Evolutionary conservation across 495 filamentous ascomycete species (phyloP), one percentile per base, ranked within the genome.

Genomic region (Aspergillus leporis): DNA sequence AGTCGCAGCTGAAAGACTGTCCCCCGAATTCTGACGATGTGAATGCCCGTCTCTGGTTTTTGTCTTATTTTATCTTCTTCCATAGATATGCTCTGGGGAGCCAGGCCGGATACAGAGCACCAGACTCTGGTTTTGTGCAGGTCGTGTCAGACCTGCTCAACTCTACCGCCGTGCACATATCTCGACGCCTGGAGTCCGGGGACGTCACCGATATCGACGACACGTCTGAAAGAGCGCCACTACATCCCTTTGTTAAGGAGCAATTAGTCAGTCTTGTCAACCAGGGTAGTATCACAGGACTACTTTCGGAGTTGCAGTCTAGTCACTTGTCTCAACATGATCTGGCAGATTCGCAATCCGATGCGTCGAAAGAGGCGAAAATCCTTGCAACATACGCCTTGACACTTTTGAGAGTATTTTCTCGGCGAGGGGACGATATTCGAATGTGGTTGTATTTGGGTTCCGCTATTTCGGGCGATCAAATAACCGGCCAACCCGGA

Each of bases 361-460:
- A 73, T 40, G 68, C 71, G 10, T 71, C 71, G 9, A 77, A 83
- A 55, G 85, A 92, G 65, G 88, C 90, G 0, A 86, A 85, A 59
- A 75, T 89, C 13, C 80, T 97, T 47, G 92, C 95, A 47, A 90
- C 86, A 47, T 98, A 96, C 68, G 90, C 92, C 3, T 77, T 98
- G 43, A 94, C 90, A 14, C 74, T 99, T 9, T 74, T 98, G 7
- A 85, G 89, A 56, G 90, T 91, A 55, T 99, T 99, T 63, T 94
- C 93, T 19, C 79, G 83, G 9, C 81, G 85, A 40, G 84, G 86
- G 19, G 92, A 96, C 65, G 95, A 98, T 53, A 95, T 98, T 52
- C 88, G 93, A 0, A 96, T 98, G 91, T 95, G 94, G 80, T 76
- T 99, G 5, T 98, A 92, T 62, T 76, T 92, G 14, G 88, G 91